Conservation (phyloP, 2,329 filamentous ascomycete genomes). For the Nigrospora oryzae region DNA sequence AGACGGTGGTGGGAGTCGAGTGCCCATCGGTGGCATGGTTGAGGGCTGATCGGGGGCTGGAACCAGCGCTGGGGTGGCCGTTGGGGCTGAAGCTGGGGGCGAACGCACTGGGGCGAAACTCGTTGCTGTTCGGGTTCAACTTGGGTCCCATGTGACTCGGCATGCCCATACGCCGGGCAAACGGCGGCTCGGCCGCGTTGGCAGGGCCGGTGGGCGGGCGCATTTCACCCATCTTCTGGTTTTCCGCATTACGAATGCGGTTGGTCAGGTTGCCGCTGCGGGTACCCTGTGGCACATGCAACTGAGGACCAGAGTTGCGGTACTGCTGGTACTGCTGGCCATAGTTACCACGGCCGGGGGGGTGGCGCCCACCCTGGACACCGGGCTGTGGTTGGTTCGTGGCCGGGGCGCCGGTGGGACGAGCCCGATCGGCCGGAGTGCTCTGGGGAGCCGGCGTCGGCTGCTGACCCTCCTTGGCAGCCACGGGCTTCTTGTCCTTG, state of each 20-base stretch:
- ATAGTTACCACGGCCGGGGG: conserved; percentile 38
- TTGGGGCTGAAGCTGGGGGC: conserved; percentile 75
- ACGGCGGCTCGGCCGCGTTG: conserved; percentile 39
- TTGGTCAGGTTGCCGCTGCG: conserved; percentile 38
- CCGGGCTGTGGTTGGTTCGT: conserved; percentile 5
- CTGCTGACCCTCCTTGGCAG: conserved; percentile 35
- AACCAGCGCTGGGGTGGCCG: conserved; percentile 54
- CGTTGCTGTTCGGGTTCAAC: conserved; percentile 58
- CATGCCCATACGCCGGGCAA: conserved; percentile 39
- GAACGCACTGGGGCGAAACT: conserved; percentile 80
- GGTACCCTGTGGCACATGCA: conserved; percentile 26
- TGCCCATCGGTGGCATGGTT: conserved; percentile 35
- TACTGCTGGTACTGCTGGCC: conserved; percentile 38
- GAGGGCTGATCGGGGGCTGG: conserved; percentile 60
- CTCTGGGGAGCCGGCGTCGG: conserved; percentile 16
- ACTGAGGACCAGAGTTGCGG: conserved; percentile 32
- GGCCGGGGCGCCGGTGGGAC: conserved; percentile 21
- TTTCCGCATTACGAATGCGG: conserved; percentile 39
- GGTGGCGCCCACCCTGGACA: conserved; percentile 28
- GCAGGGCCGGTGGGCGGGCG: conserved; percentile 71
- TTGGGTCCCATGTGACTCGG: conserved; percentile 44
- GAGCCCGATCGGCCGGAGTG: conserved; percentile 15
- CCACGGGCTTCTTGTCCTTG: conserved; percentile 45
- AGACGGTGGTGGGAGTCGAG: conserved; percentile 12
- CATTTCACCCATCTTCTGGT: conserved; percentile 53